Conservation (phyloP, 345 rosid genomes). For the Noccaea caerulescens region DNA sequence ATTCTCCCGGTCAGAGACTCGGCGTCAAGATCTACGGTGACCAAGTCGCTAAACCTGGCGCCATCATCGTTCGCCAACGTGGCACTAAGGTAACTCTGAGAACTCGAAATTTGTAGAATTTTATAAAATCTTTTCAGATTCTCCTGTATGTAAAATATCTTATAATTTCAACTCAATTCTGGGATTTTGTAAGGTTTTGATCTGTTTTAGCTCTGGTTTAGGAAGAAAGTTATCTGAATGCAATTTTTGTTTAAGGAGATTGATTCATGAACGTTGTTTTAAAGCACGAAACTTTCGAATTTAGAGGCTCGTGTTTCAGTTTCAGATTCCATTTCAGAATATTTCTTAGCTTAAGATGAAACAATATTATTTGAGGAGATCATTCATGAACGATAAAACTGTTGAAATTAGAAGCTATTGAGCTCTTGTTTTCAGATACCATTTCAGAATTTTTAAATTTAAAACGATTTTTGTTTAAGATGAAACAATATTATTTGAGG, state of each 20-base stretch:
- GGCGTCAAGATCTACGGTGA: conserved; percentile 95
- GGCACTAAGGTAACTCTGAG: conserved; percentile 78
- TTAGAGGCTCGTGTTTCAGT: neutral
- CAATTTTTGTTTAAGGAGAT: too few species aligned
- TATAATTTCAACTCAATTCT: neutral
- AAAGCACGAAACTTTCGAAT: too few species aligned
- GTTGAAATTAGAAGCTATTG: neutral
- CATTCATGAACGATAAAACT: neutral
- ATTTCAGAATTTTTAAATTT: conserved; percentile 2
- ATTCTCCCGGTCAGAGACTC: conserved; percentile 81
- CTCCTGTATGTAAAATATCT: neutral
- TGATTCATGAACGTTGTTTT: too few species aligned
- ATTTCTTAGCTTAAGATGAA: neutral
- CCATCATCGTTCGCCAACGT: conserved; percentile 92
- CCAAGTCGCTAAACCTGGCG: conserved; percentile 90
- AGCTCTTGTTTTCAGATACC: conserved; percentile 24
- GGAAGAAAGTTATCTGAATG: too few species aligned
- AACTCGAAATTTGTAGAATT: neutral
- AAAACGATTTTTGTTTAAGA: conserved; percentile 1
- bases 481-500: too few species aligned
- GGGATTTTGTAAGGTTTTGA: neutral
- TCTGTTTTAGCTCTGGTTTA: neutral
- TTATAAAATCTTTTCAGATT: neutral
- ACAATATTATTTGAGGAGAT: neutral
- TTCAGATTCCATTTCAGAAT: neutral